Conservation (phyloP, 2,329 filamentous ascomycete species). For the Colletotrichum incanum region DNA sequence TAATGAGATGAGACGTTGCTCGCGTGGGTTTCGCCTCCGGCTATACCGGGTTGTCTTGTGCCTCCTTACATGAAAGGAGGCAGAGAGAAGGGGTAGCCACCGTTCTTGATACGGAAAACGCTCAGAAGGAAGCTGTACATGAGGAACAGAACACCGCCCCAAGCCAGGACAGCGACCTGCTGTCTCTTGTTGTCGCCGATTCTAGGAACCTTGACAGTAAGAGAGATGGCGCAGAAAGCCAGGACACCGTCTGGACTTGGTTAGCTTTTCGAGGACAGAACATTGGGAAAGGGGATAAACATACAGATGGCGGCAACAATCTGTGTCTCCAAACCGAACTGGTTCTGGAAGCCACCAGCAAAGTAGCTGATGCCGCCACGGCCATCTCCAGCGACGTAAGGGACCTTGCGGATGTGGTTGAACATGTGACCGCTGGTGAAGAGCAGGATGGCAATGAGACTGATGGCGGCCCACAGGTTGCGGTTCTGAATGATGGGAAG, state of each 20-base stretch:
- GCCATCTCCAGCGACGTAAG: constrained; percentile 90
- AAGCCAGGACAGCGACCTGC: constrained; percentile 85
- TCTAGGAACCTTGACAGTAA: constrained; percentile 93
- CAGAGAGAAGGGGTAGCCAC: constrained; percentile 93
- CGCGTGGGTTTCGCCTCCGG: neutral
- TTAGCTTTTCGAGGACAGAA: constrained; percentile 61
- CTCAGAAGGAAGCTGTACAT: constrained; percentile 96
- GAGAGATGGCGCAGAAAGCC: constrained; percentile 90
- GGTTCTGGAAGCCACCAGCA: constrained; percentile 91
- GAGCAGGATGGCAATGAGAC: constrained; percentile 88
- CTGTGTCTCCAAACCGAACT: constrained; percentile 95
- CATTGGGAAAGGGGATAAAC: constrained; percentile 55
- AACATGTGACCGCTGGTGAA: constrained; percentile 99
- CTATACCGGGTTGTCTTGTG: neutral
- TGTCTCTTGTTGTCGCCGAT: constrained; percentile 84
- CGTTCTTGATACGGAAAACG: constrained; percentile 95
- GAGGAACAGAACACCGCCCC: constrained; percentile 82
- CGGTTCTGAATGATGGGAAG: constrained; percentile 88
- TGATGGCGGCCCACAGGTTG: constrained; percentile 93
- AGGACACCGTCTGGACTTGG: constrained; percentile 73
- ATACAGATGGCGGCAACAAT: constrained; percentile 94
- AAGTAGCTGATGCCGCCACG: constrained; percentile 92
- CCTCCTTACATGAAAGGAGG: constrained; percentile 82
- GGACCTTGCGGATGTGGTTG: constrained; percentile 97
- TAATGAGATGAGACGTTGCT: neutral